phyloP scores from a whole-genome alignment of 768 basidiomycete genomes.

The Baorangia bicolor region DNA sequence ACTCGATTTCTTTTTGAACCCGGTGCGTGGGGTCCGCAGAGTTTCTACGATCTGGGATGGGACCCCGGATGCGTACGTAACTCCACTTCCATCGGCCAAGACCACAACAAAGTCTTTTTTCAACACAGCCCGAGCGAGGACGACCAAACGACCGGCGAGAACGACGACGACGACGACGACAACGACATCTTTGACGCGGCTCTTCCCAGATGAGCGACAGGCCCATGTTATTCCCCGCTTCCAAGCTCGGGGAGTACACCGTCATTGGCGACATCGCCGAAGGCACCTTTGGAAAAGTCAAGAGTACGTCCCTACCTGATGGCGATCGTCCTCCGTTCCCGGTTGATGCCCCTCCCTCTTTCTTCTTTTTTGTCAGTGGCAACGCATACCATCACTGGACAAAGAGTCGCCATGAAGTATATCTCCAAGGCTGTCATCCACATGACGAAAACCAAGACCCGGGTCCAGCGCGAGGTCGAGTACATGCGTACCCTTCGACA shows the following conservation, averaged over 20 bases:
- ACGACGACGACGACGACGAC: constrained; percentile 14
- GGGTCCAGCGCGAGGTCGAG: constrained; percentile 94
- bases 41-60: constrained; percentile 20
- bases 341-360: constrained; percentile 12
- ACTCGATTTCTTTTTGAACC: neutral
- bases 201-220: constrained; percentile 26
- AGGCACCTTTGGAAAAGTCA: constrained; percentile 98
- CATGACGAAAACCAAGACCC: constrained; percentile 84
- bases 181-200: constrained; percentile 9
- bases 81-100: constrained; percentile 21
- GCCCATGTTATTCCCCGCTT: constrained; percentile 47
- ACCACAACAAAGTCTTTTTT: constrained; percentile 25
- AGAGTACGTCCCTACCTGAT: constrained; percentile 62
- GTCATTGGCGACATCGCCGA: constrained; percentile 88
- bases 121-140: constrained; percentile 8
- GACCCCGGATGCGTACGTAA: constrained; percentile 27
- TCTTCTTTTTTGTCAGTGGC: constrained; percentile 61
- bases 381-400: constrained; percentile 89
- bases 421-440: constrained; percentile 94
- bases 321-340: constrained; percentile 14
- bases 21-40: constrained; percentile 12
- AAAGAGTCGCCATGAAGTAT: constrained; percentile 97
- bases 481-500: constrained; percentile 94
- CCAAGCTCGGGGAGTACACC: constrained; percentile 88
- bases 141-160: neutral